Evolutionary conservation across 306 rosid genomes (phyloP).

Genomic region (Prosopis cineraria): DNA sequence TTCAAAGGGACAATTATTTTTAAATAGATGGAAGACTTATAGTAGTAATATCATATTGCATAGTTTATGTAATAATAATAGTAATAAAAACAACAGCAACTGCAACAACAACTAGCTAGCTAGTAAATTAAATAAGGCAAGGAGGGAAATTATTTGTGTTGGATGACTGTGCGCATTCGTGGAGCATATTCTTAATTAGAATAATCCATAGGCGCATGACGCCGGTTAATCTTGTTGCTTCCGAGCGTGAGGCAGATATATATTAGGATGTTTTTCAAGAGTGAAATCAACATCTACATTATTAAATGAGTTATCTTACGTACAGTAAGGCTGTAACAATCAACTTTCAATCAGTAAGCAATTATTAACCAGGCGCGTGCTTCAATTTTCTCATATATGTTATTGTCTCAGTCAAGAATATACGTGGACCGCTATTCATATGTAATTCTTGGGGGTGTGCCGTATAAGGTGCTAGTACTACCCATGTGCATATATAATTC

Average conservation of each 20-base stretch:
- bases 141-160: neutral
- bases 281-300: conserved; percentile 9
- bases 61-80: no score
- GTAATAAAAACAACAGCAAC: no score
- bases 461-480: conserved; percentile 9
- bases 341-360: conserved; percentile 1
- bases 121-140: no score
- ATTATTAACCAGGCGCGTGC: conserved; percentile 9
- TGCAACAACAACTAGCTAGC: no score
- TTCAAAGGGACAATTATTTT: neutral
- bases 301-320: conserved; percentile 11
- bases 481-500: neutral
- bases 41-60: neutral
- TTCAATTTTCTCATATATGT: conserved; percentile 17
- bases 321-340: conserved; percentile 29
- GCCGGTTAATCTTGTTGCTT: conserved; percentile 21
- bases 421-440: conserved; percentile 27
- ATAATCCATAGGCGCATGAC: neutral
- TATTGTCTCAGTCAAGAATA: conserved; percentile 1
- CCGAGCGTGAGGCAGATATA: conserved; percentile 5
- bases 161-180: neutral
- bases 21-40: no score
- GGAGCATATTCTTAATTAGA: conserved; percentile 7
- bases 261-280: neutral
- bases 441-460: conserved; percentile 32